Evolutionary conservation across 2,329 filamentous ascomycete species (phyloP).

Genomic region (Penicillium thymicola): DNA sequence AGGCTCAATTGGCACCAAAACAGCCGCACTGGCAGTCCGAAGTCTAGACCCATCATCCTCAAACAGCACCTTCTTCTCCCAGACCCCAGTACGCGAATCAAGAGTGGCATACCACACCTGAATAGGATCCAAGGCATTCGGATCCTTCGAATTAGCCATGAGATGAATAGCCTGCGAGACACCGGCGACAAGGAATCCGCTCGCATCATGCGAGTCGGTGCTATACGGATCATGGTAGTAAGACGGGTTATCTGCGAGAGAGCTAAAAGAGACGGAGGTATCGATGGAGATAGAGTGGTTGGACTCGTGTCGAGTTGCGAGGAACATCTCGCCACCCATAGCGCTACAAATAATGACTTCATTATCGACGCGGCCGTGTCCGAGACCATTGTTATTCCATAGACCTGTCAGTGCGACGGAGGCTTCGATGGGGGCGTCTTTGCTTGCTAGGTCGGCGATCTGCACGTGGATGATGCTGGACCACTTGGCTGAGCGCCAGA

Average conservation of each 20-base stretch:
- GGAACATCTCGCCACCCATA: slow-evolving; percentile 47
- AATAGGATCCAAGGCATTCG: slow-evolving; percentile 39
- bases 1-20: slow-evolving; percentile 54
- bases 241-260: slow-evolving; percentile 55
- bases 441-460: slow-evolving; percentile 26
- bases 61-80: slow-evolving; percentile 52
- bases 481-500: slow-evolving; percentile 46
- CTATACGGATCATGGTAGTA: slow-evolving; percentile 57
- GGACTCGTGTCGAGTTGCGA: slow-evolving; percentile 27
- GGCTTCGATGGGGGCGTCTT: slow-evolving; percentile 36
- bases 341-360: slow-evolving; percentile 41
- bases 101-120: slow-evolving; percentile 48
- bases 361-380: slow-evolving; percentile 43
- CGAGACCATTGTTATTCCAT: slow-evolving; percentile 58
- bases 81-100: slow-evolving; percentile 27
- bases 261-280: slow-evolving; percentile 46
- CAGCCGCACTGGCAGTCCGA: slow-evolving; percentile 50
- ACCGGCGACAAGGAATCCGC: slow-evolving; percentile 54
- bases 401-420: slow-evolving; percentile 46
- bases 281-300: slow-evolving; percentile 41
- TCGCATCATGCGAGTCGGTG: slow-evolving; percentile 44
- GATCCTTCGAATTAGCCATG: slow-evolving; percentile 28
- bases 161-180: slow-evolving; percentile 45
- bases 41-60: slow-evolving; percentile 55
- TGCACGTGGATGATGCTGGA: slow-evolving; percentile 49